Evolutionary conservation across 768 basidiomycete genomes (phyloP).

Genomic region (Tulasnella sp.): DNA sequence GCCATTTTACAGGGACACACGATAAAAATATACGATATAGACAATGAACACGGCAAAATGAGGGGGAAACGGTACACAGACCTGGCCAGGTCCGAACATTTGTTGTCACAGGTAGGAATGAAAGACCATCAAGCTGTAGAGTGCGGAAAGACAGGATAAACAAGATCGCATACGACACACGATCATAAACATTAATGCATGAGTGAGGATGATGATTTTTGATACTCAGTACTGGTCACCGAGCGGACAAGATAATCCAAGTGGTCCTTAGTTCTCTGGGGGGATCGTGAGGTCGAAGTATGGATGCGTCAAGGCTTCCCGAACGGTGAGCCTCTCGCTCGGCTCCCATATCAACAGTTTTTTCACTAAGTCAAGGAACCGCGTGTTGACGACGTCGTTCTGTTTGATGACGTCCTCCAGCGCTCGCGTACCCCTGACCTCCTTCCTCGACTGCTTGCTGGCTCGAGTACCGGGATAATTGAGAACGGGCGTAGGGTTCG

Average conservation of each 20-base stretch:
- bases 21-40: constrained; percentile 13
- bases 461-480: constrained; percentile 88
- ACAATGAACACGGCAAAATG: background rate
- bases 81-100: background rate
- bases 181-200: constrained; percentile 19
- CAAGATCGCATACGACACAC: background rate
- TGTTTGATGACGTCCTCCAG: constrained; percentile 86
- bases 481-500: constrained; percentile 46
- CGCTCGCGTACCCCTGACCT: constrained; percentile 81
- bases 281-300: constrained; percentile 59
- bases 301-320: constrained; percentile 83
- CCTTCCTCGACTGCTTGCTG: constrained; percentile 83
- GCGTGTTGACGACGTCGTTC: constrained; percentile 69
- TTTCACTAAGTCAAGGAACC: constrained; percentile 86
- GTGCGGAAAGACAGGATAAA: background rate
- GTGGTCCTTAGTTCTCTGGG: constrained; percentile 24
- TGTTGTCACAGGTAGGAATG: constrained; percentile 9
- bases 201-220: constrained; percentile 11
- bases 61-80: background rate
- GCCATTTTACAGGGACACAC: background rate
- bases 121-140: background rate
- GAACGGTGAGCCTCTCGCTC: constrained; percentile 81
- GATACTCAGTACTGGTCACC: background rate
- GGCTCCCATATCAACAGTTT: constrained; percentile 91
- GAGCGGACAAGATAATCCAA: constrained; percentile 9